Base-by-base conservation (phyloP, 2,329 filamentous ascomycete genomes). In the Podosphaera leucotricha region DNA sequence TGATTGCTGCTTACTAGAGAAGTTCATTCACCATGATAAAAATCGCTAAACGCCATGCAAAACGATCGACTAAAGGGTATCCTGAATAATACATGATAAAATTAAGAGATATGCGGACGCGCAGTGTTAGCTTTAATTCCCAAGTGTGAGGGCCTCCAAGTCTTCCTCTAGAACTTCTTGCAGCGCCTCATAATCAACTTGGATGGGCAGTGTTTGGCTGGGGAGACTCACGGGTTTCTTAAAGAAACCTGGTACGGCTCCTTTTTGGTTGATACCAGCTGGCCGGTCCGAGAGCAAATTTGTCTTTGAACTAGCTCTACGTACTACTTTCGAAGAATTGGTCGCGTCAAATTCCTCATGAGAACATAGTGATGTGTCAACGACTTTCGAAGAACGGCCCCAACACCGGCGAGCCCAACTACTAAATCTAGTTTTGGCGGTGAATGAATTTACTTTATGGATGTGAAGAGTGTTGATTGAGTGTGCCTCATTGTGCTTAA, bases 261-360 rank as follows among this genome's bases (percentile, higher is more conserved):
- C 82, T 1, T 72, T 68, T 56, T 87, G 82, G 54, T 90, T 90
- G 55, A 90, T 83, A 0, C 82, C 82, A 1, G 80, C 71, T 3
- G 70, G 61, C 38, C 81, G 66, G 38, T 63, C 64, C 6, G 28
- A 33, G 13, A 13, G 8, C 11, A 33, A 33, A 13, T 11, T 33
- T 11, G 28, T 11, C 8, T 33, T 33, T 11, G 28, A 33, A 11
- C 28, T 33, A 13, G 8, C 10, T 4, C 10, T 30, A 60, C 54
- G 15, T 54, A 42, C 45, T 53, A 46, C 11, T 51, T 42, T 26
- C 47, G 46, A 44, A 13, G 15, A 44, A 4, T 3, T 33, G 28
- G 28, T 4, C 15, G 45, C 22, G n/a, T 38, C 13, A 19, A 46
- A 39, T 18, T 28, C 21, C 24, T 35, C 20, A 30, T 45, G 26